Evolutionary conservation across 2,329 filamentous ascomycete genomes (phyloP).

Genomic region (Alternaria gaisen): DNA sequence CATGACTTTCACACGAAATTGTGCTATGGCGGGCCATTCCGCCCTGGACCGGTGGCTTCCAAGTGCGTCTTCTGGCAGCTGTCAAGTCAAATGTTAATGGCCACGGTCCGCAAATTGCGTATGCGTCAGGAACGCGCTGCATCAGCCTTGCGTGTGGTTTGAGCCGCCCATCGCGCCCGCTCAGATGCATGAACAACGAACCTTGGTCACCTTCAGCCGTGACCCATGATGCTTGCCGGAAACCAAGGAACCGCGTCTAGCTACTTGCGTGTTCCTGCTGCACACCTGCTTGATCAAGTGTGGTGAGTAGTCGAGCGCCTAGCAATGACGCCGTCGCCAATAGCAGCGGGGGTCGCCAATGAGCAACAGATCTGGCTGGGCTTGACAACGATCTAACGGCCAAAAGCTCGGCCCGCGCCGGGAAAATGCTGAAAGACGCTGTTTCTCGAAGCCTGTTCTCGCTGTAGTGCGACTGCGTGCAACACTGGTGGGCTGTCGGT

Average conservation of each 20-base stretch:
- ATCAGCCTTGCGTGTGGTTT: conserved; percentile 47
- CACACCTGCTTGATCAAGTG: conserved; percentile 49
- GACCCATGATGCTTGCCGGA: conserved; percentile 19
- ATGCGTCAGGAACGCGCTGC: conserved; percentile 54
- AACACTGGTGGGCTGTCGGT: conserved; percentile 36
- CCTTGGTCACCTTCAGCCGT: conserved; percentile 33
- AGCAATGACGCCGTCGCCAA: conserved; percentile 35
- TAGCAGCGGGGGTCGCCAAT: conserved; percentile 30
- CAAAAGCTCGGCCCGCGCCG: conserved; percentile 52
- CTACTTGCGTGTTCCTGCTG: conserved; percentile 39
- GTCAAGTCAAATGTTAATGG: conserved; percentile 47
- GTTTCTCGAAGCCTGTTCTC: conserved; percentile 49
- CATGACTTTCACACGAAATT: conserved; percentile 21
- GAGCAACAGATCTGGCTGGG: conserved; percentile 48
- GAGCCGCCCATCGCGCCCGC: conserved; percentile 48
- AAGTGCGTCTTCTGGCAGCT: conserved; percentile 38
- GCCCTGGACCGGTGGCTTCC: conserved; percentile 34
- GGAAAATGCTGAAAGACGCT: conserved; percentile 39
- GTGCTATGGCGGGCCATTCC: conserved; percentile 3
- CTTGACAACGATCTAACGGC: conserved; percentile 43
- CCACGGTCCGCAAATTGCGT: conserved; percentile 52
- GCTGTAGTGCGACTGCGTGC: conserved; percentile 33
- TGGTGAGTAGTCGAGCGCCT: conserved; percentile 41
- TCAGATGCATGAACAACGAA: conserved; percentile 44
- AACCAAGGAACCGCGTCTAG: conserved; percentile 35